Percentiles rank a stretch among this genome's conserved stretches.
Conservation (phyloP, 805 yeast species). For the Yarrowia sp. region DNA sequence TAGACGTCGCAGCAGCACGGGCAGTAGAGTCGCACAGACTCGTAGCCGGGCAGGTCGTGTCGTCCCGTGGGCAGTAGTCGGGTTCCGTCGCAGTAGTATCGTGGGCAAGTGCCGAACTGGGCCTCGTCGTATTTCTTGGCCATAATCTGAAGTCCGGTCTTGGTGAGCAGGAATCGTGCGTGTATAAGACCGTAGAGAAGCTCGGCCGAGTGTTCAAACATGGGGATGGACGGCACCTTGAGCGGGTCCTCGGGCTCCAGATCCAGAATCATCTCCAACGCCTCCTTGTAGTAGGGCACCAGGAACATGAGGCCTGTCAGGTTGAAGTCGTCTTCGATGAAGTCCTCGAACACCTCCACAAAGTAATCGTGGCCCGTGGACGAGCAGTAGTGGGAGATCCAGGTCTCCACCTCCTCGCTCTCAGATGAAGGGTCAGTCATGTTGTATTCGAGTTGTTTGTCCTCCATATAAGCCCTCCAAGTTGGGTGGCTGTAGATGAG, state of each 20-base stretch:
- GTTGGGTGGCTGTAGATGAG: not conserved
- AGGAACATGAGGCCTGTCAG: constrained; percentile 81
- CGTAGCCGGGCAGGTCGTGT: constrained; percentile 85
- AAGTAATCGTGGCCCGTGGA: constrained; percentile 84
- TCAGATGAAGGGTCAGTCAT: constrained; percentile 31
- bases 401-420: constrained; percentile 55
- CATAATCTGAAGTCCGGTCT: constrained; percentile 78
- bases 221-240: constrained; percentile 64
- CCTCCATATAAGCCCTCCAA: constrained; percentile 1
- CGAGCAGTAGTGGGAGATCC: constrained; percentile 80
- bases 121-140: constrained; percentile 90
- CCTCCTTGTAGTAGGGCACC: constrained; percentile 89
- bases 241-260: constrained; percentile 62
- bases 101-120: constrained; percentile 89
- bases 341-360: constrained; percentile 87
- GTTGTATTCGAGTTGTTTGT: constrained; percentile 13
- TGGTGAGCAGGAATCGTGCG: constrained; percentile 83
- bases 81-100: constrained; percentile 86
- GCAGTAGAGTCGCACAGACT: constrained; percentile 88
- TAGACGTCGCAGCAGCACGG: constrained; percentile 93
- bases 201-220: constrained; percentile 88
- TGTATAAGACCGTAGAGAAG: constrained; percentile 90
- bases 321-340: constrained; percentile 95
- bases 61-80: constrained; percentile 89
- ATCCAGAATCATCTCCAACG: constrained; percentile 85